Conservation (phyloP, 1,284 basidiomycete genomes). For the Lignosus rhinocerotis region DNA sequence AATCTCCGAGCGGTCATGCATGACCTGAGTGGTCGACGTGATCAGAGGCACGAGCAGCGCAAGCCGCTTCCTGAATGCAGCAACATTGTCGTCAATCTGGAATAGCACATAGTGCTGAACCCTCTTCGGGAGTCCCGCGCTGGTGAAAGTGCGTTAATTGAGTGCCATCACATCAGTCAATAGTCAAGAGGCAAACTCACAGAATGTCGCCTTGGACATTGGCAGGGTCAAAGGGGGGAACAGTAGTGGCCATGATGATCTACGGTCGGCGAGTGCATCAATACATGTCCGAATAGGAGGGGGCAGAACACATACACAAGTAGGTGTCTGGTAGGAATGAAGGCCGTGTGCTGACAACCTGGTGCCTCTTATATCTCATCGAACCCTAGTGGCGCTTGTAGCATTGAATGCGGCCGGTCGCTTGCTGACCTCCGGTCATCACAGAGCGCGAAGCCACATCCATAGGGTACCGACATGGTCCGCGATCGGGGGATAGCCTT, state of each 20-base stretch:
- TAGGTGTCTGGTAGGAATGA: background rate
- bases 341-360: background rate
- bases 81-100: constrained; percentile 36
- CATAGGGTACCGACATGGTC: background rate
- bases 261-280: background rate
- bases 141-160: constrained; percentile 13
- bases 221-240: constrained; percentile 32
- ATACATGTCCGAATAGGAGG: background rate
- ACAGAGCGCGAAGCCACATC: background rate
- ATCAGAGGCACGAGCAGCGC: constrained; percentile 35
- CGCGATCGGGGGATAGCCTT: constrained; percentile 1
- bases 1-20: constrained; percentile 17
- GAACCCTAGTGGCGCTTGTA: background rate
- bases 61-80: constrained; percentile 27
- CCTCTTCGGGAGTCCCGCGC: constrained; percentile 46
- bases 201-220: constrained; percentile 53
- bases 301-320: background rate
- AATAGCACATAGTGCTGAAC: constrained; percentile 43
- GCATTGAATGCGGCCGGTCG: background rate
- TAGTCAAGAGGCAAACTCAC: constrained; percentile 29
- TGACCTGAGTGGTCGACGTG: constrained; percentile 31
- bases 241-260: constrained; percentile 12
- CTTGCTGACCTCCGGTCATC: background rate
- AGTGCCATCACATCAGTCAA: background rate
- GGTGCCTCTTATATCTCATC: background rate